phyloP scores from a whole-genome alignment of 2,329 filamentous ascomycete genomes.

The Colletotrichum gigasporum region DNA sequence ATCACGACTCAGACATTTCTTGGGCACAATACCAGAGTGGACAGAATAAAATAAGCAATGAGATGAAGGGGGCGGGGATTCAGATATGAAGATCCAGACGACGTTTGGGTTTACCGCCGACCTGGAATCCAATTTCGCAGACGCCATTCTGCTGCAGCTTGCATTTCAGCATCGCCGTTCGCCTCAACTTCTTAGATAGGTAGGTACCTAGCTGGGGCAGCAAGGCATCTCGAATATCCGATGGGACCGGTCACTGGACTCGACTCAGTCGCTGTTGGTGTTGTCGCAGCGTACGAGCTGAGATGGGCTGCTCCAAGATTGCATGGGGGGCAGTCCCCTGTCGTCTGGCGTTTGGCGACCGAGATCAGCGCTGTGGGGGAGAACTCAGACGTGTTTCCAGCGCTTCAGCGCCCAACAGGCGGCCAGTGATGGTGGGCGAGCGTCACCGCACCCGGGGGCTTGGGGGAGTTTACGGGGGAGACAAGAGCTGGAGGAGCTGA shows the following conservation, averaged over 20 bases:
- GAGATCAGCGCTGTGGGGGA: constrained; percentile 14
- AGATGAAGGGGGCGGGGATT: constrained; percentile 21
- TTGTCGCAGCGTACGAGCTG: neutral
- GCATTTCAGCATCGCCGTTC: neutral
- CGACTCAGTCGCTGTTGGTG: neutral
- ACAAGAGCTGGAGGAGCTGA: neutral
- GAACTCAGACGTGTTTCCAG: constrained; percentile 7
- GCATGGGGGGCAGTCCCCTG: neutral
- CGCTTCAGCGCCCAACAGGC: neutral
- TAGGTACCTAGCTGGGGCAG: no score
- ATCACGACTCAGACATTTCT: constrained; percentile 24
- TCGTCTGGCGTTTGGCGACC: neutral
- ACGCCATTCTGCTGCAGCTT: neutral
- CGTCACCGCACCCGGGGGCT: neutral
- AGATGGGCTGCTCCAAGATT: constrained; percentile 12
- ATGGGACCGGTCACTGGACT: no score
- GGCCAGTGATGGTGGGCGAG: neutral
- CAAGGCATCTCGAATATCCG: no score
- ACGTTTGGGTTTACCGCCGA: neutral
- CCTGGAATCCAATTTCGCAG: neutral
- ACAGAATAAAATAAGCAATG: constrained; percentile 11
- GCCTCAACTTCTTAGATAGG: no score
- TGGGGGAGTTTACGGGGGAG: neutral
- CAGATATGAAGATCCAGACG: neutral
- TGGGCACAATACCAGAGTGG: constrained; percentile 15